Conservation (phyloP, 2,329 filamentous ascomycete species). For the Stagonosporopsis chrysanthemi region DNA sequence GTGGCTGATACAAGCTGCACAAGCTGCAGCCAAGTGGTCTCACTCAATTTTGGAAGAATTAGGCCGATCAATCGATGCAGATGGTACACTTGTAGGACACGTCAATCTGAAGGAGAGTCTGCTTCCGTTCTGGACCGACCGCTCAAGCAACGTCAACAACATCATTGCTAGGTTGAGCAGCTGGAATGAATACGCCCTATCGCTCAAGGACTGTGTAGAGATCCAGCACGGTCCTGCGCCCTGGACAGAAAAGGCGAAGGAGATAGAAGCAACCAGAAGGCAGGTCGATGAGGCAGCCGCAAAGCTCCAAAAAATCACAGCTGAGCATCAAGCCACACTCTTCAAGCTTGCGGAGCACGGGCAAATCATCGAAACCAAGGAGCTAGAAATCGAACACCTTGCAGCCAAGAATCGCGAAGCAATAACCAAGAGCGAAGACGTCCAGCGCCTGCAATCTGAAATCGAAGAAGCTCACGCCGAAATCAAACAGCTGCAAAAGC, state of each 20-base stretch:
- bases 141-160: conserved; percentile 17
- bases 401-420: conserved; percentile 64
- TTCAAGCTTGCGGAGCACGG: conserved; percentile 73
- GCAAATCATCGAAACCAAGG: conserved; percentile 69
- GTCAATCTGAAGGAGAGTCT: conserved; percentile 14
- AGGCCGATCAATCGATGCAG: conserved; percentile 13
- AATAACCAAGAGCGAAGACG: conserved; percentile 32
- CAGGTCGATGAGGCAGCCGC: conserved; percentile 84
- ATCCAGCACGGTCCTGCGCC: conserved; percentile 78
- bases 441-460: conserved; percentile 33
- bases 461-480: conserved; percentile 30
- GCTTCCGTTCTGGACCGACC: conserved; percentile 15
- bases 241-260: conserved; percentile 82
- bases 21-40: conserved; percentile 19
- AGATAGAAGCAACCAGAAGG: conserved; percentile 82
- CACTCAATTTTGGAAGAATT: conserved; percentile 9
- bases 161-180: conserved; percentile 57
- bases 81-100: conserved; percentile 5
- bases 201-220: conserved; percentile 55
- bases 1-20: conserved; percentile 25
- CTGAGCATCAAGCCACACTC: conserved; percentile 80
- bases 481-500: conserved; percentile 27
- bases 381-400: conserved; percentile 86
- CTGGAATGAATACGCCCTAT: conserved; percentile 67
- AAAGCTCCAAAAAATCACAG: conserved; percentile 79